Base-by-base conservation (phyloP, 1,284 basidiomycete species). In the Moesziomyces parantarcticus region DNA sequence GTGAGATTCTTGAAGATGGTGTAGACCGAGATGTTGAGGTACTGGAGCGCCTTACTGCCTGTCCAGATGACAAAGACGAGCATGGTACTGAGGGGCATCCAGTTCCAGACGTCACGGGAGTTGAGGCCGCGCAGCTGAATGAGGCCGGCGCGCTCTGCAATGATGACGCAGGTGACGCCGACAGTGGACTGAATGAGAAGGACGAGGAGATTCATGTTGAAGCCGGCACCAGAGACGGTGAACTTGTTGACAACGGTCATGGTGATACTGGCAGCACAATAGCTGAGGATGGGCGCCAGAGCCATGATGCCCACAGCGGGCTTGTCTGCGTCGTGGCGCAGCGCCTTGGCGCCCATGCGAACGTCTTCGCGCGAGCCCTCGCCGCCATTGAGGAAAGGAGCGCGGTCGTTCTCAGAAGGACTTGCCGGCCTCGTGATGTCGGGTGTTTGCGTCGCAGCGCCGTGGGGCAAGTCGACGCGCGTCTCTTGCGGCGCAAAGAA, bases 201-300 rank as follows among this genome's bases (percentile, higher is more conserved):
- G 26, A 99, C 89, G 39, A 98, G 87, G 81, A 98, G 97, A 76
- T 93, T 99, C 96, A 99, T 98, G 76, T 92, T 92, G 85, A 99
- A 99, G 77, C 92, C 85, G 39, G 88, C 87, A 5, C 97, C 97
- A 6, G 96, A 98, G 10, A 99, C 95, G 64, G 98, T 93, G 80
- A 91, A 98, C 93, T 99, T 98, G 88, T 98, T 98, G 67, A 97
- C 90, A 48, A 99, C 89, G 0, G 97, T 99, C 97, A 99, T 99
- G 58, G 94, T 87, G 79, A 99, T 97, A 42, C 93, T 95, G 3
- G 96, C 93, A 26, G 91, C 77, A 83, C 97, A 99, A 85, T 99
- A 99, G 80, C 91, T 92, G 62, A 92, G 70, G 71, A 98, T 92
- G 32, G 95, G 90, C 10, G 91, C 87, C 36, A 90, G 90, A 89